Evolutionary conservation across 148 eudicot species (phyloP), one percentile per base, ranked within the genome.

Genomic region (Camellia japonica): DNA sequence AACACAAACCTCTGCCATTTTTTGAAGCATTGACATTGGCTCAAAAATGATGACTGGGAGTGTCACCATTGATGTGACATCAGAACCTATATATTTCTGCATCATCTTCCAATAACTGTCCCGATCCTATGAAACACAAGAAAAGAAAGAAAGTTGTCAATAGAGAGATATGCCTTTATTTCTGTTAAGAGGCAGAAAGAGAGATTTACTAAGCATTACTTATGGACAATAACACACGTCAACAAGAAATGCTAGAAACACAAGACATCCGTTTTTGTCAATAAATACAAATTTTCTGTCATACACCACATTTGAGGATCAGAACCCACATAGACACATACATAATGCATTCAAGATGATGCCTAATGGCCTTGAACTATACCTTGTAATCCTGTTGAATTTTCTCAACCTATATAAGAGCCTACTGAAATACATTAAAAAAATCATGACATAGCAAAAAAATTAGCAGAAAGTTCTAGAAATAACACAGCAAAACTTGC

Each of bases 11-110:
- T 96, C 99, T 13, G 99, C 99, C 94, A 96, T 91, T 88, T 94
- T 96, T 79, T 96, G 99, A 80, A 94, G 90, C 97, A 93, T 94
- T 30, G 99, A 91, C 99, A 96, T 94, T 42, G 99, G 98, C 94
- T 96, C 99, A 87, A 93, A 96, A 77, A 96, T 96, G 78, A 90
- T 88, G 42, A 96, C 99, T 3, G 99, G 99, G 61, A 96, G 95
- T 0, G 99, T 96, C 74, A 96, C 99, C 99, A 96, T 87, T 80
- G 99, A 96, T 55, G 99, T 96, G 61, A 96, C 89, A 88, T 96
- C 99, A 82, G 95, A 82, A 44, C 99, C 99, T 76, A 94, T 87
- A 83, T 96, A 96, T 72, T 92, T 92, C 78, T 94, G 99, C 99
- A 96, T 96, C 91, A 94, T 91, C 86, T 85, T 92, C 97, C 98